A percentile compares a stretch with the other conserved stretches of the same genome.
Conservation (phyloP, 1,284 basidiomycete genomes). For the Entoloma clypeatum region DNA sequence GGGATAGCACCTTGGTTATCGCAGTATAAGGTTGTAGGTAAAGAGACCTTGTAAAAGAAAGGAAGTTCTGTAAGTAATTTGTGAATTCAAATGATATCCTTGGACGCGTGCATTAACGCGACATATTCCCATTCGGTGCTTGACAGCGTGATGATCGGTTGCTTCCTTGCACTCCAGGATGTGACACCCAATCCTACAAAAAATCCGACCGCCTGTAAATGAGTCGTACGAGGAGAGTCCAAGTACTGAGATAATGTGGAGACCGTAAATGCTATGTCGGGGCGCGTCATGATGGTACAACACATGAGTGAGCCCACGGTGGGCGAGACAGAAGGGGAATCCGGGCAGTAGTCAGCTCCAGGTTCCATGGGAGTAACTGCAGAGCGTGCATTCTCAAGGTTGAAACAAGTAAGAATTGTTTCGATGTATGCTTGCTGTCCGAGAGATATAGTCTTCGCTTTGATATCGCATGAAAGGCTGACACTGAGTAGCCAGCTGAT, state of each 20-base stretch:
- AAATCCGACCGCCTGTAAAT: slow-evolving; percentile 7
- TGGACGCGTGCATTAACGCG: slow-evolving; percentile 17
- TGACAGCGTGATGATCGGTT: slow-evolving; percentile 24
- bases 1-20: neutral
- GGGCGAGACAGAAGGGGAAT: slow-evolving; percentile 12
- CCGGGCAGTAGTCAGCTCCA: slow-evolving; percentile 17
- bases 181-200: neutral
- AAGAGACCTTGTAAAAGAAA: neutral
- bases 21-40: slow-evolving; percentile 1
- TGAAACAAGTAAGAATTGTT: slow-evolving; percentile 17
- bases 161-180: too few relatives aligned
- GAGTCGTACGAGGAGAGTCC: slow-evolving; percentile 13
- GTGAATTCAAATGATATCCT: slow-evolving; percentile 10
- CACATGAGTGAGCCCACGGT: slow-evolving; percentile 21
- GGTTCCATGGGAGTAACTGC: too few relatives aligned
- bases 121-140: slow-evolving; percentile 27
- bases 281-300: too few relatives aligned
- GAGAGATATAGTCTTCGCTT: neutral
- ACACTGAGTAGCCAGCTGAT: too few relatives aligned
- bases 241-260: slow-evolving; percentile 16
- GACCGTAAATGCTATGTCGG: slow-evolving; percentile 24
- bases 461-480: neutral
- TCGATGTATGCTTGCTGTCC: too few relatives aligned
- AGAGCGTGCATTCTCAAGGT: slow-evolving; percentile 17
- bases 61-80: neutral